Conservation (phyloP, 768 basidiomycete species). For the Russula virescens region DNA sequence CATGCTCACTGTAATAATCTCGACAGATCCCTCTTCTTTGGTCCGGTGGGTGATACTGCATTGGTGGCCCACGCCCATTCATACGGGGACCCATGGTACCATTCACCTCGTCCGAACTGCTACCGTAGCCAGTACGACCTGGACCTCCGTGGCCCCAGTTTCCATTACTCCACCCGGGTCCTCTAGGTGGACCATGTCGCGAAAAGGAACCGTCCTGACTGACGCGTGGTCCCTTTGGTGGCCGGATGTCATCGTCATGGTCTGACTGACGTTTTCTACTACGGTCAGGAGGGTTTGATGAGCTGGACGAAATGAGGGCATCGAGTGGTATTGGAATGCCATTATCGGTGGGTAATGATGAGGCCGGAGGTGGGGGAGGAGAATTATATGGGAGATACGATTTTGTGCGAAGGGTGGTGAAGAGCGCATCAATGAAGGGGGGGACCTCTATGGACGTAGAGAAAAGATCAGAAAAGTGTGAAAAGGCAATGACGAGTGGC, state of each 20-base stretch:
- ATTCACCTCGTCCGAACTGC: constrained; percentile 32
- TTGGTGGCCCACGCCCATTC: constrained; percentile 21
- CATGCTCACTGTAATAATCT: constrained; percentile 83
- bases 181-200: constrained; percentile 47
- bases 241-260: constrained; percentile 52
- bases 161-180: constrained; percentile 34
- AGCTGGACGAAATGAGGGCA: constrained; percentile 44
- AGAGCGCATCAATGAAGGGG: constrained; percentile 79
- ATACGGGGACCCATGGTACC: constrained; percentile 26
- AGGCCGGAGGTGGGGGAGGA: constrained; percentile 31
- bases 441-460: constrained; percentile 46
- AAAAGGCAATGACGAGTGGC: constrained; percentile 23
- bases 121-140: constrained; percentile 28
- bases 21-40: constrained; percentile 76
- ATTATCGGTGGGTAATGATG: constrained; percentile 41
- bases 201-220: constrained; percentile 60
- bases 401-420: constrained; percentile 78
- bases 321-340: constrained; percentile 83
- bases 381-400: constrained; percentile 74
- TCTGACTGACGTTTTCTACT: constrained; percentile 61
- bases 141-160: constrained; percentile 28
- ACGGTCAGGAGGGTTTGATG: constrained; percentile 44
- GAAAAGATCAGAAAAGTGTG: constrained; percentile 14
- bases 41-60: constrained; percentile 62
- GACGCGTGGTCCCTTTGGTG: constrained; percentile 69